Base-by-base conservation (phyloP, 2,329 filamentous ascomycete species). In the Fusarium burgessii region DNA sequence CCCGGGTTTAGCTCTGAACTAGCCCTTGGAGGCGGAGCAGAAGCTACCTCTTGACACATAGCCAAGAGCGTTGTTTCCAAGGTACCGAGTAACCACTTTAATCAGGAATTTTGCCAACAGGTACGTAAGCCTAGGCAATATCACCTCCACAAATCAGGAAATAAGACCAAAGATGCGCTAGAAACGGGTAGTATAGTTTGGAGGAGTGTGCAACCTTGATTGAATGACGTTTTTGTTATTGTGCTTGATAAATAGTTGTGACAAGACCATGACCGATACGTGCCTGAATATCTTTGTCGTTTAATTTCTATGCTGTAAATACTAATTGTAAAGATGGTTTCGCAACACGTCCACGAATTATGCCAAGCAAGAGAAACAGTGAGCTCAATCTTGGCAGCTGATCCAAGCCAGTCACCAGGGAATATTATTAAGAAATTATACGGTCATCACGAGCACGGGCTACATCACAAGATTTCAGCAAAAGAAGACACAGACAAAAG, bases 381-480 rank as follows among this genome's bases (percentile, higher is more conserved):
- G n/a, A 90, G 85, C 33, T 86, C 88, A 0, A 79, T 86, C 29
- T 72, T 92, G 7, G 88, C 88, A 3, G 78, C 82, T 32, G 80
- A 91, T 57, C 87, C 89, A 0, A 78, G 80, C 0, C 73, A 86
- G n/a, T 73, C 85, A 1, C 89, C 90, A 0, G 82, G 80, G 2
- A 83, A 89, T 25, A 84, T 87, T 4, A 88, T 87, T 76, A 83
- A 89, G 46, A 80, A 80, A n/a, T 77, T 93, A 1, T 92, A 88
- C 66, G 82, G 78, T 2, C 61, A 77, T 2, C 69, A 77, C 25
- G 45, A 67, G 8, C 57, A 72, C 15, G 27, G 65, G 35, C 23
- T 62, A 29, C 40, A 60, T n/a, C 54, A 66, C 20, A 50, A 65
- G 54, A 10, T 65, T 51, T 20, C 59, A 40, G 2, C 17, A 33